Percentiles rank a stretch among this genome's conserved stretches.
Evolutionary conservation across 768 basidiomycete species (phyloP).

Genomic region (Naganishia vishniacii): DNA sequence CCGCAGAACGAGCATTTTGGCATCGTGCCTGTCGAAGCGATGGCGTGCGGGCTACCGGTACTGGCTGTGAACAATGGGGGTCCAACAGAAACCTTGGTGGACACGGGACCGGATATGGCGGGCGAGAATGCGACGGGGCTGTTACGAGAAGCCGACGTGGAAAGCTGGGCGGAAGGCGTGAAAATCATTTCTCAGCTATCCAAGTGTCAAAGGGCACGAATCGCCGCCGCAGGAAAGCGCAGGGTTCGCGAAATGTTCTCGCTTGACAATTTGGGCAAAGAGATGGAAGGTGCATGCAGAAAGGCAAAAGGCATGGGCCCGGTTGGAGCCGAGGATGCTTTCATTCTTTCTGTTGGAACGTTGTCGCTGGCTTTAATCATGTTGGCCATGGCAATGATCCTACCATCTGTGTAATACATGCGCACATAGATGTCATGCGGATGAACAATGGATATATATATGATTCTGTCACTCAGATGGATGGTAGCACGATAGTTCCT

Average conservation of each 20-base stretch:
- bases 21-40: conserved; percentile 90
- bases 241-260: conserved; percentile 67
- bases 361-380: conserved; percentile 16
- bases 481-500: too few species aligned
- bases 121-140: conserved; percentile 64
- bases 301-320: conserved; percentile 35
- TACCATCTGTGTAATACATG: conserved; percentile 3
- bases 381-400: conserved; percentile 7
- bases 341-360: conserved; percentile 19
- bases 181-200: conserved; percentile 53
- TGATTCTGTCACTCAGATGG: too few species aligned
- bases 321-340: conserved; percentile 17
- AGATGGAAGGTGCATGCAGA: conserved; percentile 40
- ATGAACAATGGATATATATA: too few species aligned
- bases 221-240: conserved; percentile 58
- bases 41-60: conserved; percentile 84
- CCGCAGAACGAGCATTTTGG: conserved; percentile 95
- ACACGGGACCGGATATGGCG: conserved; percentile 39
- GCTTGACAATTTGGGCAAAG: conserved; percentile 54
- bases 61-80: conserved; percentile 79
- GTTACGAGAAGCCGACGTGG: conserved; percentile 60
- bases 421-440: neutral
- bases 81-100: conserved; percentile 79
- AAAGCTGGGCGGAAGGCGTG: conserved; percentile 68
- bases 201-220: conserved; percentile 50